A percentile compares a stretch with the other conserved stretches of the same genome.
Conservation (phyloP, 768 basidiomycete genomes). For the Ramaria sp. region DNA sequence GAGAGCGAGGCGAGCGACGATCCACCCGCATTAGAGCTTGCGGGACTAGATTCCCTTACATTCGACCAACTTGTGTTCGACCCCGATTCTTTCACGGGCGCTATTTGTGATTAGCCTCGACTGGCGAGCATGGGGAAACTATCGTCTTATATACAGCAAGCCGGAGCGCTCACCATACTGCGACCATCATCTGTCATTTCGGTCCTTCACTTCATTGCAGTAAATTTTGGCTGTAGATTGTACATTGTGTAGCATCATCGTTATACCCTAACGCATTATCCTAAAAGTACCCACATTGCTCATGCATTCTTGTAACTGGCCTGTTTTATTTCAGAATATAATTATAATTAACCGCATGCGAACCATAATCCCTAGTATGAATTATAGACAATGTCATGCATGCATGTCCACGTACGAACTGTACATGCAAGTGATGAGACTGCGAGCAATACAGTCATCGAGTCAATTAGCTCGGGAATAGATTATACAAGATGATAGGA, state of each 20-base stretch:
- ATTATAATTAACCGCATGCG: not conserved
- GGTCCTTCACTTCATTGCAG: not conserved
- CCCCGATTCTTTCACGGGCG: not conserved
- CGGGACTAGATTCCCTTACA: not conserved
- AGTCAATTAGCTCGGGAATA: too few species aligned
- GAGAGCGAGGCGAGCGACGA: not conserved
- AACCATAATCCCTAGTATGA: too few species aligned
- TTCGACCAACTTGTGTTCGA: constrained; percentile 1
- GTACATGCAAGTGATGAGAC: not conserved
- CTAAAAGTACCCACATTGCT: not conserved
- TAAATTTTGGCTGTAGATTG: not conserved
- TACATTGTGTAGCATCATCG: not conserved
- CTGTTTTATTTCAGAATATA: not conserved
- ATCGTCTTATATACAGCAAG: not conserved
- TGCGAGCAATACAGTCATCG: too few species aligned
- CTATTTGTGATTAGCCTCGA: not conserved
- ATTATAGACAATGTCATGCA: too few species aligned
- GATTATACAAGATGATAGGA: too few species aligned
- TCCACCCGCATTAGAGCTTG: not conserved
- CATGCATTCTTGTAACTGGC: not conserved
- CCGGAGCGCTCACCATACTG: not conserved
- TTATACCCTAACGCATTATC: not conserved
- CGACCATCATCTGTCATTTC: not conserved
- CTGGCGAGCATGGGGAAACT: not conserved
- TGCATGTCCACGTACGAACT: too few species aligned